Percentiles rank a stretch among this genome's conserved stretches.
These are phyloP conservation scores for Pseudodiploospora longispora DNA, from an alignment of 2,329 filamentous ascomycete species.

Conservation along the genomic window DNA sequence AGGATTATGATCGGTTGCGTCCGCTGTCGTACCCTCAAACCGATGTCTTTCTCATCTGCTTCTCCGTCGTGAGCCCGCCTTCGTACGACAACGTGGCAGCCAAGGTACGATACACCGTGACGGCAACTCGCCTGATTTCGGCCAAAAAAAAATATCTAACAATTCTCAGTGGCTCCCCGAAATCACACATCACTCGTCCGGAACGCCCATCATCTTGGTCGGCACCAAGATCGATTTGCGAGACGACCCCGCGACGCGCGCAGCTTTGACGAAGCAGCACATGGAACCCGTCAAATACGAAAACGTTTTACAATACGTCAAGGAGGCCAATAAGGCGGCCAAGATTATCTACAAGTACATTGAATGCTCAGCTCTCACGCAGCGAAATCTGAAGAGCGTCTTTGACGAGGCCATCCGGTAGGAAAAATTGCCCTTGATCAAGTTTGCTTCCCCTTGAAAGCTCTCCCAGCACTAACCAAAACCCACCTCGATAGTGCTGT, in stretches of 20 bases:
- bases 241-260: slow-evolving; percentile 76
- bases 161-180: slow-evolving; percentile 80
- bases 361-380: slow-evolving; percentile 93
- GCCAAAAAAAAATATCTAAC: slow-evolving; percentile 9
- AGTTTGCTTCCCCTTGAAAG: background rate
- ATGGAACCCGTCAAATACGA: slow-evolving; percentile 98
- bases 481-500: slow-evolving; percentile 47
- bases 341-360: slow-evolving; percentile 90
- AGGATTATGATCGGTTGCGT: slow-evolving; percentile 93
- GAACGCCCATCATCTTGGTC: slow-evolving; percentile 92
- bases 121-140: background rate
- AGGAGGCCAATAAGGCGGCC: slow-evolving; percentile 50
- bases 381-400: slow-evolving; percentile 95
- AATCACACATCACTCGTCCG: slow-evolving; percentile 92
- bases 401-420: slow-evolving; percentile 98
- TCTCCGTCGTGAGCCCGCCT: slow-evolving; percentile 94
- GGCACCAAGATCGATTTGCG: slow-evolving; percentile 94
- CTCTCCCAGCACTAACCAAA: slow-evolving; percentile 11
- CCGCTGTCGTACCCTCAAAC: slow-evolving; percentile 97
- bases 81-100: slow-evolving; percentile 99
- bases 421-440: slow-evolving; percentile 21
- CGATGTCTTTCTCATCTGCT: slow-evolving; percentile 96
- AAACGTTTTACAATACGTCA: slow-evolving; percentile 77
- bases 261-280: slow-evolving; percentile 78
- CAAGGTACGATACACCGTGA: slow-evolving; percentile 57